Evolutionary conservation across 1,284 basidiomycete genomes (phyloP).

Genomic region (Xanthoconium separans): DNA sequence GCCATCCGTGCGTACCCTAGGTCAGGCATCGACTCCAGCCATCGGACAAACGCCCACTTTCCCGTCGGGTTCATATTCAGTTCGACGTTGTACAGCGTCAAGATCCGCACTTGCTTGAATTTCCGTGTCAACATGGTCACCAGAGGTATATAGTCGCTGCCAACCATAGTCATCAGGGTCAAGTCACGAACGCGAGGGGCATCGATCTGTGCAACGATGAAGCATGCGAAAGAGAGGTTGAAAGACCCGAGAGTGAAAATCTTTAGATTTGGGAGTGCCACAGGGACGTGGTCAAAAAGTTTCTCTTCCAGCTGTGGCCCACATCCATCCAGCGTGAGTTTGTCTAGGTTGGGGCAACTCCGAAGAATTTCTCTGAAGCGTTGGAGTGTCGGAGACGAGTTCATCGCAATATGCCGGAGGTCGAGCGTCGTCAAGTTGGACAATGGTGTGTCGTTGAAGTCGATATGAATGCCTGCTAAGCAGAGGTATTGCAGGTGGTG

Average conservation of each 20-base stretch:
- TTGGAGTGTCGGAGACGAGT: constrained; percentile 44
- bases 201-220: constrained; percentile 43
- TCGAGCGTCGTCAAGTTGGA: constrained; percentile 58
- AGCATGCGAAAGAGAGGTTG: constrained; percentile 43
- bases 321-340: constrained; percentile 57
- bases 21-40: constrained; percentile 53
- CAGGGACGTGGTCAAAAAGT: constrained; percentile 30
- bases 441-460: constrained; percentile 49
- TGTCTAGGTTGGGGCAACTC: constrained; percentile 47
- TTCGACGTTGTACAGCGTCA: constrained; percentile 49
- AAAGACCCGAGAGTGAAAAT: constrained; percentile 55
- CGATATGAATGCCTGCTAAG: constrained; percentile 54
- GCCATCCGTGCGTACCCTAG: constrained; percentile 50
- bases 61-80: constrained; percentile 25
- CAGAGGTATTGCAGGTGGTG: constrained; percentile 46
- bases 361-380: constrained; percentile 53
- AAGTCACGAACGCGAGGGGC: constrained; percentile 55
- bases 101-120: constrained; percentile 47
- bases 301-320: constrained; percentile 43
- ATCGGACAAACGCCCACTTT: constrained; percentile 38
- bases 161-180: constrained; percentile 49
- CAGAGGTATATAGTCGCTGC: constrained; percentile 48
- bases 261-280: constrained; percentile 46
- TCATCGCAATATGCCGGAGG: constrained; percentile 53
- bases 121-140: constrained; percentile 43